Base-by-base conservation (phyloP, 169 alveolate species). In the Babesia ovata region DNA sequence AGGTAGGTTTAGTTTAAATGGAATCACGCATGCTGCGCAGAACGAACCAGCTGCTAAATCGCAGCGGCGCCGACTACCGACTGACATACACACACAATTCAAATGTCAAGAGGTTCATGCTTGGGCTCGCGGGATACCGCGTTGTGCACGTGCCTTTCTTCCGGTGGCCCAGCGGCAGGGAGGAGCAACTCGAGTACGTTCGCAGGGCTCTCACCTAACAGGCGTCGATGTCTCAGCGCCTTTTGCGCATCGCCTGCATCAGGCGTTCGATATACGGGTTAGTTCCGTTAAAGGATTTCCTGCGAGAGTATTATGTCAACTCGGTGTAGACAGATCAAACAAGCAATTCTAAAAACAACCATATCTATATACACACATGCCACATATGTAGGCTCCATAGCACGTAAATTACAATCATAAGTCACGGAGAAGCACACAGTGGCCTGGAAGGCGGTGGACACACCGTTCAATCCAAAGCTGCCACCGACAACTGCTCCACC, bases 211-310 rank as follows among this genome's bases (percentile, higher is more conserved):
- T 69, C 73, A 46, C 16, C 21, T 48, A 7, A 13, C 54, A 56
- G 24, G 12, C 14, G 61, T 17, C 21, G 28, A 21, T 16, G 45
- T 7, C 54, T n/a, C 42, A 33, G 44, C 56, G 46, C 52, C 78
- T 33, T 69, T 60, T 79, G 39, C 52, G n/a, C 48, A 70, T 19
- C 50, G 65, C 24, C 53, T 39, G 52, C 81, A 79, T 79, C 61
- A 29, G 60, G 26, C 69, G 61, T 26, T 79, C 87, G 24, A 71
- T 67, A 28, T 22, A 61, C 39, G 87, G 87, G 57, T 79, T 79
- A 70, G 87, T 84, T 21, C 87, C 87, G 70, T 79, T 79, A 70
- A 50, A 79, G 8, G 87, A 79, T 28, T 57, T 36, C 76, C 87
- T 79, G 66, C 22, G 52, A 22, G 39, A 6, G 39, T 33, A 6